Base-by-base conservation (phyloP, 2,329 filamentous ascomycete species). In the Fusarium palustre region DNA sequence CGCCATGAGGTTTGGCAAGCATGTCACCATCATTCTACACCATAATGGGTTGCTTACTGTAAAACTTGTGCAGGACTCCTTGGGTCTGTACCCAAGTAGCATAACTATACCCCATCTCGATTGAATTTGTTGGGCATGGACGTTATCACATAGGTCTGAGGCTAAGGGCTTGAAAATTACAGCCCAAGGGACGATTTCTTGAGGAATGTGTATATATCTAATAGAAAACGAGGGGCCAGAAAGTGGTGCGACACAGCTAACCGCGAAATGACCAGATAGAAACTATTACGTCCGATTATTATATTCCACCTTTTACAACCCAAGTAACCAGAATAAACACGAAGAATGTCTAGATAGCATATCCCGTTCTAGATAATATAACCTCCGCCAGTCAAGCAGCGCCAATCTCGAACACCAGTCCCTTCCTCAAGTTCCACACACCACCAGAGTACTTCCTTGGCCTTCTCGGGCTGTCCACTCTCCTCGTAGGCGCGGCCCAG, bases 391-490 rank as follows among this genome's bases (percentile, higher is more conserved):
- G 87, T 90, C 30, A 93, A 85, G 70, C 87, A 90, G 31, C 84
- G 86, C 96, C 95, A 98, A 61, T 88, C 86, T 59, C 96, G 88
- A 48, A 97, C 87, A 0, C 91, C 93, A 69, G 88, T 89, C 10
- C 88, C 89, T 77, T 99, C 95, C 77, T 98, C 96, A 31, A 99
- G 84, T 80, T 97, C 94, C 15, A 99, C 92, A 74, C 94, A 97
- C 94, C 95, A 98, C 96, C 96, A 98, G 9, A 98, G 85, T 46
- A 94, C 93, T 72, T 96, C 92, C 81, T 94, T 97, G 16, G 96
- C 92, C 82, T 95, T 97, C 38, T 96, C 92, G 3, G 88, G 80
- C 81, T 97, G 92, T 1, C 91, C 92, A 59, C 92, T 92, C 76
- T 94, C 89, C 79, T 99, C 96, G 75, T 97, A 92, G 12, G 93